phyloP scores from a whole-genome alignment of 331 rosid genomes.

The Quercus tomentella region DNA sequence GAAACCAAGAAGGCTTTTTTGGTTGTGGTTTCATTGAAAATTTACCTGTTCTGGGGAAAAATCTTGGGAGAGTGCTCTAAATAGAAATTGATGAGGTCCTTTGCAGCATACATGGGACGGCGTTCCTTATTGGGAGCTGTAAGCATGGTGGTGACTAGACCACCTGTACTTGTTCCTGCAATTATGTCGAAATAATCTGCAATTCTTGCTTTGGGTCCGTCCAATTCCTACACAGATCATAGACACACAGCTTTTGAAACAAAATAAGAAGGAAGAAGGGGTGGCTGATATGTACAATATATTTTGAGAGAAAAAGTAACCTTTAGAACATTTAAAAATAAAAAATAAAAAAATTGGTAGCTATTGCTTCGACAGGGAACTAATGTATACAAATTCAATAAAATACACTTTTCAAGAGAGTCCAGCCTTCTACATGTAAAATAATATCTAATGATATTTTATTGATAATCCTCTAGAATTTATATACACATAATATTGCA shows the following conservation, averaged over 20 bases:
- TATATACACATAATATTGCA: too few relatives aligned
- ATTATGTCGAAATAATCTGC: slow-evolving; percentile 39
- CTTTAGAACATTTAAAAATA: too few relatives aligned
- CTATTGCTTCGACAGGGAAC: too few relatives aligned
- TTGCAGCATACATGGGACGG: slow-evolving; percentile 30
- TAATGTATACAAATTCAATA: too few relatives aligned
- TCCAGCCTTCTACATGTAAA: too few relatives aligned
- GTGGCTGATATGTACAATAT: background rate
- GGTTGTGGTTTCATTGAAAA: background rate
- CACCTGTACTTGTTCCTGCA: slow-evolving; percentile 44
- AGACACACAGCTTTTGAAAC: background rate
- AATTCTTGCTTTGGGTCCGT: slow-evolving; percentile 19
- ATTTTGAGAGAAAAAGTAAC: too few relatives aligned
- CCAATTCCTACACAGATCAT: background rate
- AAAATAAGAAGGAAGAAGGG: background rate
- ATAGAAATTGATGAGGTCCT: slow-evolving; percentile 28
- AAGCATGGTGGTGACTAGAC: slow-evolving; percentile 39
- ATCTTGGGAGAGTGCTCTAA: slow-evolving; percentile 27
- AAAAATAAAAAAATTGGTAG: too few relatives aligned
- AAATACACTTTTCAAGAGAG: too few relatives aligned
- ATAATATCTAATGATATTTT: too few relatives aligned
- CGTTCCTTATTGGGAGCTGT: slow-evolving; percentile 23
- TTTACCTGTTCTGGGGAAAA: slow-evolving; percentile 19
- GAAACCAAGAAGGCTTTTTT: background rate
- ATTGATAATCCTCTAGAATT: too few relatives aligned